Evolutionary conservation across 306 rosid genomes (phyloP).

Genomic region (Lupinus albus): DNA sequence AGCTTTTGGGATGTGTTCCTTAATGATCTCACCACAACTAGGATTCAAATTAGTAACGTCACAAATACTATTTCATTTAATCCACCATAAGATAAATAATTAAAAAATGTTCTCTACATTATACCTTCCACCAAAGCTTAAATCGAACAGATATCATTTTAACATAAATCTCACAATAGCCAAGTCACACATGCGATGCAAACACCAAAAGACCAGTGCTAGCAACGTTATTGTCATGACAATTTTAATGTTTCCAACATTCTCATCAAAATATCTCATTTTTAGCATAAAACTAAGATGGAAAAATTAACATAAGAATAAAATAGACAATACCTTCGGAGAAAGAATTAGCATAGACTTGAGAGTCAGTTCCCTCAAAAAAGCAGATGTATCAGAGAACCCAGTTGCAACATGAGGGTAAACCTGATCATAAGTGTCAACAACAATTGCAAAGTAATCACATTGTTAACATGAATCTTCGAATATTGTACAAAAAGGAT

Average conservation of each 20-base stretch:
- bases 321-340: constrained; percentile 67
- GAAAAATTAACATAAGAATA: constrained; percentile 3
- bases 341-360: constrained; percentile 94
- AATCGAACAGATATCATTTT: neutral
- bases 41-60: constrained; percentile 10
- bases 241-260: constrained; percentile 3
- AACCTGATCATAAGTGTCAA: constrained; percentile 63
- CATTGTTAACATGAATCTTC: constrained; percentile 24
- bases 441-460: constrained; percentile 11
- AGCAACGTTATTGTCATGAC: constrained; percentile 22
- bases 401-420: constrained; percentile 95
- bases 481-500: constrained; percentile 8
- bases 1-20: too few relatives aligned
- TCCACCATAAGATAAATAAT: constrained; percentile 2
- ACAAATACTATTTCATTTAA: constrained; percentile 5
- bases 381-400: constrained; percentile 94
- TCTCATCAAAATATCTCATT: constrained; percentile 29
- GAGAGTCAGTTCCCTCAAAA: constrained; percentile 92
- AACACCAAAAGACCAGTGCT: constrained; percentile 16
- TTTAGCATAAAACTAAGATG: constrained; percentile 12
- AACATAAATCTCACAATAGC: neutral
- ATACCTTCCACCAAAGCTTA: constrained; percentile 23
- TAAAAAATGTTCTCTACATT: neutral
- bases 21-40: constrained; percentile 3
- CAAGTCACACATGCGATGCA: constrained; percentile 17